Percentiles rank a stretch among this genome's conserved stretches.
phyloP scores from a whole-genome alignment of 2,329 filamentous ascomycete genomes.

The Pseudogymnoascus sp. region DNA sequence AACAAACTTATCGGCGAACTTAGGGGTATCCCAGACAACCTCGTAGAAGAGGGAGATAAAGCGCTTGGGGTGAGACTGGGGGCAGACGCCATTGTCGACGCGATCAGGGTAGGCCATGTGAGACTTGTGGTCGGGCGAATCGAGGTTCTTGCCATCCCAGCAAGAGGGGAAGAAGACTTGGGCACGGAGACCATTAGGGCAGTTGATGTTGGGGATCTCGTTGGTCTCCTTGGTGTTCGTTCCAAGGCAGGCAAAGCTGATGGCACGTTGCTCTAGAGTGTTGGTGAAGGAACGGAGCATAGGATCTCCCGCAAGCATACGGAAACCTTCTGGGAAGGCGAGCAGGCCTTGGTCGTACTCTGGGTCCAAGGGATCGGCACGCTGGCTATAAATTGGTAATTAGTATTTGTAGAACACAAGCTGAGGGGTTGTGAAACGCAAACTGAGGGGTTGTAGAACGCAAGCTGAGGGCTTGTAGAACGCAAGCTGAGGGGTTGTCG shows the following conservation, averaged over 20 bases:
- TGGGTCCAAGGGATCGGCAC: conserved; percentile 32
- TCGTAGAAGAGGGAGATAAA: conserved; percentile 53
- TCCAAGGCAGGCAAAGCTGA: conserved; percentile 48
- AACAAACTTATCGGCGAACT: conserved; percentile 40
- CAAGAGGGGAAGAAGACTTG: conserved; percentile 52
- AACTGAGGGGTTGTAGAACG: not conserved
- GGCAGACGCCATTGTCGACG: conserved; percentile 41
- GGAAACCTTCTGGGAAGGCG: conserved; percentile 53
- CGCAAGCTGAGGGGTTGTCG: not conserved
- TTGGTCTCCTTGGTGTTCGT: conserved; percentile 36
- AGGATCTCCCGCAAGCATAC: conserved; percentile 56
- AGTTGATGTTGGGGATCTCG: conserved; percentile 46
- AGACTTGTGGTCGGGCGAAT: conserved; percentile 44
- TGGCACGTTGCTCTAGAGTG: conserved; percentile 39
- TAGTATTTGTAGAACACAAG: not conserved
- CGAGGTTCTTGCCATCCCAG: conserved; percentile 52
- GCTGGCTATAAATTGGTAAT: conserved; percentile 26
- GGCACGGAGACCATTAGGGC: conserved; percentile 41
- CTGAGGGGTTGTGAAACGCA: not conserved
- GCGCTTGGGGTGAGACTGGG: conserved; percentile 41
- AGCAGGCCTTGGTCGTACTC: conserved; percentile 39
- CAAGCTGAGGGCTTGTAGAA: not conserved
- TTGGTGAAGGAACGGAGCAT: conserved; percentile 40
- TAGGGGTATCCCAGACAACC: conserved; percentile 44
- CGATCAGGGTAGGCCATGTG: conserved; percentile 45